phyloP scores from a whole-genome alignment of 1,284 basidiomycete genomes.

The Bondarzewia mesenterica region DNA sequence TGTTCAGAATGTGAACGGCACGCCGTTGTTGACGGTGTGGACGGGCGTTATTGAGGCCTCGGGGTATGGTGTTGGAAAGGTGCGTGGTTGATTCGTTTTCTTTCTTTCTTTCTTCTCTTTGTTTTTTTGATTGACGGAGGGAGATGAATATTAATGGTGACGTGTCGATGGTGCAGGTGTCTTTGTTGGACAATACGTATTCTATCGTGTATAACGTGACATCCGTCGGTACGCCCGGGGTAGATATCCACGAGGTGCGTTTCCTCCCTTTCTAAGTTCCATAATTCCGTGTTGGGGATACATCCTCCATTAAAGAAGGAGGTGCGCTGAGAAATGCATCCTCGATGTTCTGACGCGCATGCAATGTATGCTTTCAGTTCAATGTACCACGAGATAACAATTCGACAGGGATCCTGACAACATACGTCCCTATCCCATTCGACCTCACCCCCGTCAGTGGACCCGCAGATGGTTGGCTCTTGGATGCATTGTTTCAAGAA shows the following conservation, averaged over 20 bases:
- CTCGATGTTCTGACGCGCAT: no score
- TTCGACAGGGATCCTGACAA: neutral
- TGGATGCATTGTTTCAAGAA: neutral
- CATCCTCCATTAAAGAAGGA: no score
- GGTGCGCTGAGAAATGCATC: no score
- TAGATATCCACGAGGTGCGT: neutral
- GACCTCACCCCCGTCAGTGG: neutral
- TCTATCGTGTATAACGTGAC: neutral
- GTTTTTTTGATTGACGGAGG: no score
- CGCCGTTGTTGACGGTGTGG: neutral
- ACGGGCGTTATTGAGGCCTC: neutral
- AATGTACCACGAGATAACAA: neutral
- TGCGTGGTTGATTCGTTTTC: no score
- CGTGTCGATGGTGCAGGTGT: neutral
- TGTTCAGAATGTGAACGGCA: neutral
- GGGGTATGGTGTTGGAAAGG: neutral
- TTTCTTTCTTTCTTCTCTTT: no score
- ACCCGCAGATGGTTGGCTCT: neutral
- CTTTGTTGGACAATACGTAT: neutral
- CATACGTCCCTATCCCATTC: neutral
- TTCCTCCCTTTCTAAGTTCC: neutral
- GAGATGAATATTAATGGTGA: neutral
- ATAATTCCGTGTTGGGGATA: no score
- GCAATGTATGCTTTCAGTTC: neutral
- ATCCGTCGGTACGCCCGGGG: neutral